phyloP scores from a whole-genome alignment of 2,329 filamentous ascomycete genomes.

The Trichoderma brevicompactum region DNA sequence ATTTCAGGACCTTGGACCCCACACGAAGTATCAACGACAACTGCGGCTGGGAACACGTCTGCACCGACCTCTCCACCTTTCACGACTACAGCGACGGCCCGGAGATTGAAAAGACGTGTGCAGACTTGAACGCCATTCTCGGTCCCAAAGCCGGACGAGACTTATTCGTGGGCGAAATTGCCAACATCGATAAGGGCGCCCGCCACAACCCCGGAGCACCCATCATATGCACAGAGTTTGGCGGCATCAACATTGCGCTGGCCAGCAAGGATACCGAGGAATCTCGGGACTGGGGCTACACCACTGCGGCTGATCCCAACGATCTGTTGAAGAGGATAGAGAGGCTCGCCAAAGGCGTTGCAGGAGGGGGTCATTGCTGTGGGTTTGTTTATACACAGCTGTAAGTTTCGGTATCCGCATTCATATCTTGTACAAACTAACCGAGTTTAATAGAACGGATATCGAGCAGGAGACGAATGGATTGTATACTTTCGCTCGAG shows the following conservation, averaged over 20 bases:
- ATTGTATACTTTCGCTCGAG: constrained; percentile 64
- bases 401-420: constrained; percentile 44
- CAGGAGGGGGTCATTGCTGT: constrained; percentile 60
- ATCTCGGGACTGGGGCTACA: constrained; percentile 68
- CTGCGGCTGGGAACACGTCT: constrained; percentile 72
- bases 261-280: constrained; percentile 41
- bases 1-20: constrained; percentile 57
- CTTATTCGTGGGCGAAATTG: constrained; percentile 58
- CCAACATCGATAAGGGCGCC: constrained; percentile 51
- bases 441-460: constrained; percentile 46
- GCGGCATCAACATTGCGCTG: constrained; percentile 67
- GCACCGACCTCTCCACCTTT: constrained; percentile 67
- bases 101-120: constrained; percentile 59
- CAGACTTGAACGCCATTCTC: constrained; percentile 58
- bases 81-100: constrained; percentile 68
- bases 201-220: constrained; percentile 59
- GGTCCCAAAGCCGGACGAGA: constrained; percentile 54
- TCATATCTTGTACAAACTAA: background rate
- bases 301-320: constrained; percentile 62
- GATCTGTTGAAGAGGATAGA: constrained; percentile 64
- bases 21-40: constrained; percentile 71
- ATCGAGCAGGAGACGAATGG: constrained; percentile 73
- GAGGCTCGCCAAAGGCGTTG: constrained; percentile 61
- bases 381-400: constrained; percentile 71
- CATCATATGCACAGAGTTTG: constrained; percentile 69